Conservation (phyloP, 1,284 basidiomycete genomes). For the Fomitopsis palustris region DNA sequence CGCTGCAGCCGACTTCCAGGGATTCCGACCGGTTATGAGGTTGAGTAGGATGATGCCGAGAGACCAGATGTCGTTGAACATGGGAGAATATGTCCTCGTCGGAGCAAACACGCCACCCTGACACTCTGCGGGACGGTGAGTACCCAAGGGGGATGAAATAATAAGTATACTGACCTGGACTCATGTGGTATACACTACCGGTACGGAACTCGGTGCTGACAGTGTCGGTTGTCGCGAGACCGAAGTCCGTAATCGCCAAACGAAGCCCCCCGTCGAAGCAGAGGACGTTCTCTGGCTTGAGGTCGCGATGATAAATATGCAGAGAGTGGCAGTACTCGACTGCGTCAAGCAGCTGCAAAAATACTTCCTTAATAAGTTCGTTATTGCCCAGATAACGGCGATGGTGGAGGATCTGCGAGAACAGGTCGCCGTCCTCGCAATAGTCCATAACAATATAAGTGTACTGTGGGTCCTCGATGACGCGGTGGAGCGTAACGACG, state of each 20-base stretch:
- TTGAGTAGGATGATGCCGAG: conserved; percentile 96
- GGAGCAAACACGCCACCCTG: conserved; percentile 81
- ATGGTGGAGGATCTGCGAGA: conserved; percentile 79
- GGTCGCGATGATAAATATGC: conserved; percentile 94
- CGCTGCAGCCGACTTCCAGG: conserved; percentile 93
- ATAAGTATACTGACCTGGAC: conserved; percentile 61
- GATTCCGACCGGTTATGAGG: conserved; percentile 92
- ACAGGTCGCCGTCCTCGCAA: conserved; percentile 84
- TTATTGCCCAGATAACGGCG: conserved; percentile 78
- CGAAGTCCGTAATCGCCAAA: conserved; percentile 94
- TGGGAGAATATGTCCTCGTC: conserved; percentile 77
- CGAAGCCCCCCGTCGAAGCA: conserved; percentile 80
- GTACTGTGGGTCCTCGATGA: conserved; percentile 72
- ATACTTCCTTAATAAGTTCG: conserved; percentile 80
- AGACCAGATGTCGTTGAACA: conserved; percentile 96
- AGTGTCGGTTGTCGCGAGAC: conserved; percentile 90
- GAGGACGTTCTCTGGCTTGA: conserved; percentile 98
- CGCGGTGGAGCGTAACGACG: conserved; percentile 87
- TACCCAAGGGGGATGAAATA: conserved; percentile 11
- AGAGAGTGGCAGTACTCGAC: conserved; percentile 87
- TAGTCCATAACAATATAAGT: conserved; percentile 76
- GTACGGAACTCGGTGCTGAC: conserved; percentile 91
- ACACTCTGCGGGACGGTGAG: conserved; percentile 62
- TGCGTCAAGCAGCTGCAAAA: conserved; percentile 91
- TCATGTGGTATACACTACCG: conserved; percentile 96